Conservation (phyloP, 257 asterid species). For the Solanum peruvianum region DNA sequence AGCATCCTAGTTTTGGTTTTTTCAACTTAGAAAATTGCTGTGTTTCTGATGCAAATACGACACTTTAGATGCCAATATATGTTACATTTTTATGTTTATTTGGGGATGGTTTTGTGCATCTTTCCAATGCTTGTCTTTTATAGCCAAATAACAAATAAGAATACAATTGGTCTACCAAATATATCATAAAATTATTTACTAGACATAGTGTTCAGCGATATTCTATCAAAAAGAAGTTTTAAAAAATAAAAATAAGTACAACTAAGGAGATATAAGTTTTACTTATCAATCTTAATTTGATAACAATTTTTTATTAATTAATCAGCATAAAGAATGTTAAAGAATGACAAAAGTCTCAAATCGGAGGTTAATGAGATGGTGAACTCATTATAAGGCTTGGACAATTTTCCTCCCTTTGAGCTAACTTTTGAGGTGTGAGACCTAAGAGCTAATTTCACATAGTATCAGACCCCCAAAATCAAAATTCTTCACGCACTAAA, state of each 20-base stretch:
- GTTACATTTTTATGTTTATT: not conserved
- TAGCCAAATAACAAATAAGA: not conserved
- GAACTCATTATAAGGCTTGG: too few relatives aligned
- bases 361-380: too few relatives aligned
- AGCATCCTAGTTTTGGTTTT: not conserved
- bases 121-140: not conserved
- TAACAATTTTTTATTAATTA: not conserved
- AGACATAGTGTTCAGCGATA: too few relatives aligned
- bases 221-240: too few relatives aligned
- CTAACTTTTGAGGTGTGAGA: too few relatives aligned
- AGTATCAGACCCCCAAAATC: too few relatives aligned
- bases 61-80: not conserved
- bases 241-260: too few relatives aligned
- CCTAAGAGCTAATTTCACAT: too few relatives aligned
- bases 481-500: too few relatives aligned
- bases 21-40: not conserved
- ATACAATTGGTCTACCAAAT: not conserved
- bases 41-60: not conserved
- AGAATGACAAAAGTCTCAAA: too few relatives aligned
- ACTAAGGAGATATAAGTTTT: too few relatives aligned
- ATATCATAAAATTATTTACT: not conserved
- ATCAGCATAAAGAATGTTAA: too few relatives aligned
- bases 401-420: fast-evolving
- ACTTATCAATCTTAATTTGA: not conserved
- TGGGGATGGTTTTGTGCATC: not conserved